These are phyloP conservation scores for Cicer judaicum DNA, from an alignment of 306 rosid genomes.

Conservation along the genomic window DNA sequence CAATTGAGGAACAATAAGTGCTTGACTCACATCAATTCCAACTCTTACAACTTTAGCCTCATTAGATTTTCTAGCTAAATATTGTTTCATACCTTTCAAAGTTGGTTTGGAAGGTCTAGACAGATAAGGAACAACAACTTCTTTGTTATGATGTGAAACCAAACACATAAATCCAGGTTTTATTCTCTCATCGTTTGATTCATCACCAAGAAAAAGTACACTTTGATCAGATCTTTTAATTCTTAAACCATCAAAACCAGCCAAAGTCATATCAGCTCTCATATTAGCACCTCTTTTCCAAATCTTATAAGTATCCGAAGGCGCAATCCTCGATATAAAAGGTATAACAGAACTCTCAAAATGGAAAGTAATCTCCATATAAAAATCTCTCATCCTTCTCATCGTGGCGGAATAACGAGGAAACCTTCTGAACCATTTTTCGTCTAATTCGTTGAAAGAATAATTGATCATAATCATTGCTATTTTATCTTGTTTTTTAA, in stretches of 20 bases:
- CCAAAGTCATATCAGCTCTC: slow-evolving; percentile 96
- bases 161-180: slow-evolving; percentile 67
- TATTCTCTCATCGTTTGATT: slow-evolving; percentile 65
- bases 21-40: slow-evolving; percentile 83
- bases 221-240: slow-evolving; percentile 90
- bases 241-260: slow-evolving; percentile 93
- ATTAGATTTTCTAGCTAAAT: slow-evolving; percentile 54
- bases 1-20: slow-evolving; percentile 81
- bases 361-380: slow-evolving; percentile 94
- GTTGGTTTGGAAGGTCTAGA: slow-evolving; percentile 54
- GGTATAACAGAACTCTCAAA: slow-evolving; percentile 97
- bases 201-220: slow-evolving; percentile 84
- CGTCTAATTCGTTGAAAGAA: slow-evolving; percentile 66
- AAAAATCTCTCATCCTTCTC: slow-evolving; percentile 88
- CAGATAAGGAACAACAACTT: slow-evolving; percentile 63
- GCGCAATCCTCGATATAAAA: slow-evolving; percentile 93
- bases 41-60: slow-evolving; percentile 58
- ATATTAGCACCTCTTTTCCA: slow-evolving; percentile 94
- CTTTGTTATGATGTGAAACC: slow-evolving; percentile 72
- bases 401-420: slow-evolving; percentile 75
- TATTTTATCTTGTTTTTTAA: slow-evolving; percentile 67
- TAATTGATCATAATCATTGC: slow-evolving; percentile 64
- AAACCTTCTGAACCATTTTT: slow-evolving; percentile 76
- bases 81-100: slow-evolving; percentile 59
- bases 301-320: slow-evolving; percentile 91